Base-by-base conservation (phyloP, 305 asterid species). In the Euphrasia arctica region DNA sequence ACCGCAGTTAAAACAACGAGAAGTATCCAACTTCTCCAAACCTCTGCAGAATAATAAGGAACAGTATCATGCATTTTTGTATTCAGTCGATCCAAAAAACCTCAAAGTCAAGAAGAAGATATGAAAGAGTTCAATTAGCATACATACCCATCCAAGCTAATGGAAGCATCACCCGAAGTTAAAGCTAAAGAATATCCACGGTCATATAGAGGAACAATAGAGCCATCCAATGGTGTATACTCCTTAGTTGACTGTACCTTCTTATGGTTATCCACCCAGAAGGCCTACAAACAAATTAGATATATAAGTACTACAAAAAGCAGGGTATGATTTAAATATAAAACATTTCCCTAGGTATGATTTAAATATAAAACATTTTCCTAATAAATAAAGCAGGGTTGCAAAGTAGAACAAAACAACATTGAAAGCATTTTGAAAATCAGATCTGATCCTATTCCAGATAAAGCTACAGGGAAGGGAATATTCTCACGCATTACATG, bases 1-100 rank as follows among this genome's bases (percentile, higher is more conserved):
- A 65, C 90, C 85, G 79, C 98, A 93, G 76, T 93, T 93, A 79
- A 93, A 93, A 79, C 98, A 93, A 58, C 98, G 96, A 57, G 91
- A 84, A 48, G 77, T 71, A 64, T 83, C 91, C 69, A 77, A 72
- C 36, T 70, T 71, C 54, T 84, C 91, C 63, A 68, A 45, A 61
- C 74, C 79, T 61, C 96, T 87, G 91, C 86, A 70, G 47, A 51
- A 45, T 34, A 72, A 73, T 64, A 28, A 15, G 65, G 67, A 73
- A 45, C 56, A 71, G 27, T 29, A 11, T 58, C 57, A n/a, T 58
- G 34, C 22, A 15, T 27, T 25, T 10, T 4, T 43, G 9, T 65
- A 12, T 42, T 52, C 39, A 62, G 8, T 9, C 25, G n/a, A 57
- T 63, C 13, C n/a, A 48, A 49, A 47, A 62, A 56, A 25, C 9